Base-by-base conservation (phyloP, 345 rosid genomes). In the Dimocarpus longan region DNA sequence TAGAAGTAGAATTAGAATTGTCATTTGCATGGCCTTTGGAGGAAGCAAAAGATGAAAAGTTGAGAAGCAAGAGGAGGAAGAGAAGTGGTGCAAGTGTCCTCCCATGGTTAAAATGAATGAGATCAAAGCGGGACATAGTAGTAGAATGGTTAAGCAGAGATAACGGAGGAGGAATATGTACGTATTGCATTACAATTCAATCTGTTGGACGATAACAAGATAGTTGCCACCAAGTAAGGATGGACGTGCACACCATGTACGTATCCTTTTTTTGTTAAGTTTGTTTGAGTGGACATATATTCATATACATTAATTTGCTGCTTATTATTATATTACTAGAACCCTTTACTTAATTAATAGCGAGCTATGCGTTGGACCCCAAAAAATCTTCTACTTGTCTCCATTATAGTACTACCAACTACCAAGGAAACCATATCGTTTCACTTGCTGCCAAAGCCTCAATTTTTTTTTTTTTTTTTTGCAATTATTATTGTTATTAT, bases 221-320 rank as follows among this genome's bases (percentile, higher is more conserved):
- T 85, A 74, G 87, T 87, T 88, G 85, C 80, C 54, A 70, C 85
- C 89, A 81, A 83, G 86, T 81, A 79, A 59, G 76, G 57, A 63
- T 52, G 75, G 73, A 89, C 93, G 90, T 93, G 92, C 84, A 79
- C 79, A 76, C 11, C 71, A 7, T 83, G 88, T 85, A 50, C n/a
- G 68, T 50, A 2, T 21, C 37, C 37, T 3, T 32, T 32, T 32
- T 32, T 46, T 21, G 22, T 50, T 46, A 42, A 44, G 46, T 71
- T 40, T 52, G n/a, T 3, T 59, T 75, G 26, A 6, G 21, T 57
- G 26, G 63, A 50, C 28, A 26, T 26, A 0, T 50, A 50, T 50
- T 11, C 5, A 11, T 39, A 15, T 32, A 32, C 37, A 32, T 32
- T 32, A 32, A 32, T 32, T 32, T 32, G 4, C 37, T 32, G 3